These are phyloP conservation scores for Suillus alpinus DNA, from an alignment of 768 basidiomycete genomes.

Conservation along the genomic window DNA sequence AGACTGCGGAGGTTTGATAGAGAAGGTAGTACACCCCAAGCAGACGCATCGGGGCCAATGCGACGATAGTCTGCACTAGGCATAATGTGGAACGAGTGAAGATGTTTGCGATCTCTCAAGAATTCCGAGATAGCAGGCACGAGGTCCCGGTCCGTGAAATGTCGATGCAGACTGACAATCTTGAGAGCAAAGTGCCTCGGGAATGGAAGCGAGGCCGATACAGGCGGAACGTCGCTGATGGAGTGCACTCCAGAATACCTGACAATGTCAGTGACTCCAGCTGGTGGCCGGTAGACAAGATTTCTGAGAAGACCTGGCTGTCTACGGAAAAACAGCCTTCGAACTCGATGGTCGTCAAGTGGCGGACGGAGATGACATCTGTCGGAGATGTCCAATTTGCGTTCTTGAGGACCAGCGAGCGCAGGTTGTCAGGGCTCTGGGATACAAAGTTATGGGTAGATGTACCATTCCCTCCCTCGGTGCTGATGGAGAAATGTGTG, in stretches of 20 bases:
- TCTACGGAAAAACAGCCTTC: conserved; percentile 52
- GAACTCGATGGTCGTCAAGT: conserved; percentile 64
- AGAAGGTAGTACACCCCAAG: conserved; percentile 69
- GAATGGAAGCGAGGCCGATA: conserved; percentile 50
- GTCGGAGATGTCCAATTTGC: conserved; percentile 56
- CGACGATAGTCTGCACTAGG: conserved; percentile 43
- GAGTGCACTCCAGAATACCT: conserved; percentile 50
- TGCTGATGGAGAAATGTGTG: conserved; percentile 54
- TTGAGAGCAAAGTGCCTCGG: conserved; percentile 62
- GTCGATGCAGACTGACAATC: conserved; percentile 40
- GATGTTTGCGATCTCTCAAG: conserved; percentile 49
- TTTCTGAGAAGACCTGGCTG: conserved; percentile 52
- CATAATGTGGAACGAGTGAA: conserved; percentile 51
- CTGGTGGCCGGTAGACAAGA: conserved; percentile 60
- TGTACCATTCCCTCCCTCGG: conserved; percentile 39
- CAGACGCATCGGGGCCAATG: conserved; percentile 65
- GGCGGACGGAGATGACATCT: conserved; percentile 51
- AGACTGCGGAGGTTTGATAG: conserved; percentile 51
- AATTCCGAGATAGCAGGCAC: conserved; percentile 71
- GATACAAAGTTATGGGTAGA: conserved; percentile 46
- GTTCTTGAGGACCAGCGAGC: conserved; percentile 54
- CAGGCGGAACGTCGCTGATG: conserved; percentile 50
- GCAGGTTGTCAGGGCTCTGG: conserved; percentile 51
- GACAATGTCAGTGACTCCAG: conserved; percentile 59
- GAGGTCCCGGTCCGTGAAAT: conserved; percentile 54